Percentiles rank a stretch among this genome's conserved stretches.
phyloP scores from a whole-genome alignment of 2,329 filamentous ascomycete species.

The Sarocladium brachiariae region DNA sequence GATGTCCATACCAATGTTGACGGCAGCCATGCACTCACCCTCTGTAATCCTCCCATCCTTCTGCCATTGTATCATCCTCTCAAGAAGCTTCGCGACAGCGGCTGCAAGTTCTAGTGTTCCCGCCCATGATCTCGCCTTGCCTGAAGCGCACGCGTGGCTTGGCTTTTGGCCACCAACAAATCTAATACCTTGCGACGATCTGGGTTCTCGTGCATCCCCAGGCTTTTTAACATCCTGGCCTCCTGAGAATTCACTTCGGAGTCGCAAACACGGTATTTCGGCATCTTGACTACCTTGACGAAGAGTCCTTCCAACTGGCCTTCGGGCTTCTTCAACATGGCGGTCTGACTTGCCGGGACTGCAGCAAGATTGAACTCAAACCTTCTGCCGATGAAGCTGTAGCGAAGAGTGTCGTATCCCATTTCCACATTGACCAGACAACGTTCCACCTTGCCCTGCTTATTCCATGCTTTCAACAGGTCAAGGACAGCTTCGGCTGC shows the following conservation, averaged over 20 bases:
- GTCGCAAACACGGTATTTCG: not conserved
- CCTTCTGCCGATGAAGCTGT: not conserved
- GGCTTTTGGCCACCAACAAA: not conserved
- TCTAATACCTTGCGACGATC: not conserved
- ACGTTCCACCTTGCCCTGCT: not conserved
- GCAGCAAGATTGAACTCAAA: not conserved
- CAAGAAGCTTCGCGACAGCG: conserved; percentile 3
- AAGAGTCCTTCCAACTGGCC: not conserved
- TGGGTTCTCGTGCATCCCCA: not conserved
- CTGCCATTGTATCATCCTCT: conserved; percentile 2
- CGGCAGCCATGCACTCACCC: conserved; percentile 4
- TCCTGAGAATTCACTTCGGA: conserved; percentile 1
- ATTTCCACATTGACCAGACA: not conserved
- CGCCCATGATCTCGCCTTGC: not conserved
- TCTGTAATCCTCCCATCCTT: not conserved
- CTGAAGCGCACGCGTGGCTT: not conserved
- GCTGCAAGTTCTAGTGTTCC: conserved; percentile 6
- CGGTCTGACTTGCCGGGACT: not conserved
- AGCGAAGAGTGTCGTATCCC: not conserved
- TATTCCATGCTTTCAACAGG: not conserved
- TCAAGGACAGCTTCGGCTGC: not conserved
- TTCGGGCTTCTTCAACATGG: not conserved
- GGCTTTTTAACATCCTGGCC: not conserved
- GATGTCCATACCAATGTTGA: conserved; percentile 8
- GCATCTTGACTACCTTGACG: not conserved